phyloP scores from a whole-genome alignment of 2,329 filamentous ascomycete species.

The Ceratocystis alfenasii region DNA sequence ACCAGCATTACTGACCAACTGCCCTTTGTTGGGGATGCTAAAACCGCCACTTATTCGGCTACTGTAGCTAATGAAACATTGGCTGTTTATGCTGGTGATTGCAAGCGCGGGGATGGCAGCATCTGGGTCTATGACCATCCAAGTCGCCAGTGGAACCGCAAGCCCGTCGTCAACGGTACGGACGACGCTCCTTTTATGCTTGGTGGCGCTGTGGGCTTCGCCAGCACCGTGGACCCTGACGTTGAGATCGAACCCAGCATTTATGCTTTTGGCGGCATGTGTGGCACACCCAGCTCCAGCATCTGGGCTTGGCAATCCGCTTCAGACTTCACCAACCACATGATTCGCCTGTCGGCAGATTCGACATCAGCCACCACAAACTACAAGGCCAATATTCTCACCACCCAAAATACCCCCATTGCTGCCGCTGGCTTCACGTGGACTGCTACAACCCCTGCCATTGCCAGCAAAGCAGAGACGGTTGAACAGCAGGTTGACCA shows the following conservation, averaged over 20 bases:
- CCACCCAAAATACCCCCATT: slow-evolving; percentile 34
- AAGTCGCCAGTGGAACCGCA: slow-evolving; percentile 26
- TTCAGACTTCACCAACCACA: slow-evolving; percentile 68
- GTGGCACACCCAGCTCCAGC: slow-evolving; percentile 29
- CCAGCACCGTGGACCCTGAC: slow-evolving; percentile 42
- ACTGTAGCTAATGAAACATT: slow-evolving; percentile 54
- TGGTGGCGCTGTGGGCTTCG: slow-evolving; percentile 53
- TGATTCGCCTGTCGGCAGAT: slow-evolving; percentile 47
- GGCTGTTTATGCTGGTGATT: slow-evolving; percentile 63
- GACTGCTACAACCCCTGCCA: slow-evolving; percentile 59
- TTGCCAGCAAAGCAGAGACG: slow-evolving; percentile 52
- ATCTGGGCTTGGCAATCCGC: slow-evolving; percentile 51
- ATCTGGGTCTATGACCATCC: slow-evolving; percentile 57
- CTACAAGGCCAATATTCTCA: slow-evolving; percentile 18
- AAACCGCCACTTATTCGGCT: slow-evolving; percentile 51
- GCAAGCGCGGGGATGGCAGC: slow-evolving; percentile 41
- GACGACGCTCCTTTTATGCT: slow-evolving; percentile 37
- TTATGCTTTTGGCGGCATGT: slow-evolving; percentile 88
- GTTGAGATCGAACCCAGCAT: slow-evolving; percentile 36
- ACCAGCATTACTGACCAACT: slow-evolving; percentile 44
- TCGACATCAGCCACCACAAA: slow-evolving; percentile 32
- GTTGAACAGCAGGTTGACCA: slow-evolving; percentile 65
- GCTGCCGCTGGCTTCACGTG: slow-evolving; percentile 80
- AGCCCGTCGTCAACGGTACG: slow-evolving; percentile 22
- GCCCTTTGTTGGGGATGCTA: slow-evolving; percentile 47